These are phyloP conservation scores for Porogramme epimiltina DNA, from an alignment of 1,284 basidiomycete species.

Conservation along the genomic window DNA sequence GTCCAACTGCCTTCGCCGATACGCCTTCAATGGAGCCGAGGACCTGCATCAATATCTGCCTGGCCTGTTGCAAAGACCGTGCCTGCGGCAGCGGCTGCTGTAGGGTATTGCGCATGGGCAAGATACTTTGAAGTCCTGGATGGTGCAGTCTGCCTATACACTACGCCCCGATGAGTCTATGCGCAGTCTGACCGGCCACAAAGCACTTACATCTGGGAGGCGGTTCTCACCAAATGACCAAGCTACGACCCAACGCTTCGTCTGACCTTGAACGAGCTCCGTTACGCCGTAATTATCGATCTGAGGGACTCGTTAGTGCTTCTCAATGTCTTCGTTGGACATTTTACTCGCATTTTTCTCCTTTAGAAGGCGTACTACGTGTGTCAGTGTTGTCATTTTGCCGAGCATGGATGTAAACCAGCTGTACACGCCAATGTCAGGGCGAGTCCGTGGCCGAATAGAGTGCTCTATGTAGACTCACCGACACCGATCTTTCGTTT, in stretches of 20 bases:
- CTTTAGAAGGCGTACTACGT: constrained; percentile 62
- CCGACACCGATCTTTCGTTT: constrained; percentile 50
- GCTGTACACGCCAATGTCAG: constrained; percentile 40
- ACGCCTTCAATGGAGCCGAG: constrained; percentile 40
- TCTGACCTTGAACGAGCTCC: constrained; percentile 84
- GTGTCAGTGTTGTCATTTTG: constrained; percentile 73
- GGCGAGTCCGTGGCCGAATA: too few relatives aligned
- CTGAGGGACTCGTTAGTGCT: constrained; percentile 38
- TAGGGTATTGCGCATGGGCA: constrained; percentile 60
- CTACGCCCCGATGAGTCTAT: constrained; percentile 35
- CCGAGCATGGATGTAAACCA: constrained; percentile 96
- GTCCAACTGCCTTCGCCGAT: constrained; percentile 8
- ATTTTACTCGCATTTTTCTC: constrained; percentile 44
- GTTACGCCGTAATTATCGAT: constrained; percentile 85
- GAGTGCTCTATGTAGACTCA: constrained; percentile 29
- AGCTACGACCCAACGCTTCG: constrained; percentile 84
- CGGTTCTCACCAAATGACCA: constrained; percentile 76
- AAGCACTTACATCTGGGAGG: constrained; percentile 74
- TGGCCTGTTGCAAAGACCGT: constrained; percentile 20
- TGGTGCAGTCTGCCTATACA: constrained; percentile 51
- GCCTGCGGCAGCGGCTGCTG: constrained; percentile 37
- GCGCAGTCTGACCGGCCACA: constrained; percentile 1
- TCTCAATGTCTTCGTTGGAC: not conserved
- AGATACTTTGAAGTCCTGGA: constrained; percentile 43
- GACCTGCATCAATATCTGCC: constrained; percentile 28